Conservation (phyloP, 2,329 filamentous ascomycete species). For the Trichoderma sp. region DNA sequence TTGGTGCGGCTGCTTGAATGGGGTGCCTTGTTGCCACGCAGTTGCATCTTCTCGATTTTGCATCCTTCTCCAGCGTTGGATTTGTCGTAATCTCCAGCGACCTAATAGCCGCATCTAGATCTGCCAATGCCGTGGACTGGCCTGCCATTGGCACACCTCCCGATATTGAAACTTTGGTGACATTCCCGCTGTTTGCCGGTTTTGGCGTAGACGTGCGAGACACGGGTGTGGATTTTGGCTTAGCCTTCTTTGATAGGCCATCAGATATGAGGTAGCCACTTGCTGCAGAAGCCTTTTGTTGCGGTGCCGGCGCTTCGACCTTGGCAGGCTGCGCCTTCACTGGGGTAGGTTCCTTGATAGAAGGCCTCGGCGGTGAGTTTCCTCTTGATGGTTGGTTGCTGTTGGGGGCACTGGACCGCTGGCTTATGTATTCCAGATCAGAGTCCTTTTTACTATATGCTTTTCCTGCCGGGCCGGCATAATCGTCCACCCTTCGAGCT, state of each 20-base stretch:
- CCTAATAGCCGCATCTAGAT: slow-evolving; percentile 79
- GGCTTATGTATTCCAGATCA: slow-evolving; percentile 71
- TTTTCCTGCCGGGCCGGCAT: slow-evolving; percentile 64
- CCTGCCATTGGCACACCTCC: slow-evolving; percentile 83
- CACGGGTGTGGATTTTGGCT: slow-evolving; percentile 54
- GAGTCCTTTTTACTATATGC: slow-evolving; percentile 74
- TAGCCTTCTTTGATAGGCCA: slow-evolving; percentile 51
- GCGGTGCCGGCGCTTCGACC: slow-evolving; percentile 38
- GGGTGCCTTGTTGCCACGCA: slow-evolving; percentile 89
- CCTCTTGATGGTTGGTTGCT: slow-evolving; percentile 43
- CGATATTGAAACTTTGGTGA: slow-evolving; percentile 70
- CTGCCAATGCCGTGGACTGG: slow-evolving; percentile 70
- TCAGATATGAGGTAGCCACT: slow-evolving; percentile 87
- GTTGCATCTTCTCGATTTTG: slow-evolving; percentile 69
- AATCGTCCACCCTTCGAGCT: slow-evolving; percentile 60
- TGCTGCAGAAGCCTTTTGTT: slow-evolving; percentile 59
- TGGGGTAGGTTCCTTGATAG: slow-evolving; percentile 41
- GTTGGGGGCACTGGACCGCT: slow-evolving; percentile 45
- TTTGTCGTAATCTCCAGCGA: slow-evolving; percentile 91
- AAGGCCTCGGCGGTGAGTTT: slow-evolving; percentile 37
- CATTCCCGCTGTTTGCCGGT: slow-evolving; percentile 46
- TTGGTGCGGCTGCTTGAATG: slow-evolving; percentile 85
- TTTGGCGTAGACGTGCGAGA: slow-evolving; percentile 59
- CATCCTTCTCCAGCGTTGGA: slow-evolving; percentile 59
- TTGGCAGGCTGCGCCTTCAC: slow-evolving; percentile 28